phyloP scores from a whole-genome alignment of 192 early-diverging fungal genomes.

The Martensiomyces pterosporus region DNA sequence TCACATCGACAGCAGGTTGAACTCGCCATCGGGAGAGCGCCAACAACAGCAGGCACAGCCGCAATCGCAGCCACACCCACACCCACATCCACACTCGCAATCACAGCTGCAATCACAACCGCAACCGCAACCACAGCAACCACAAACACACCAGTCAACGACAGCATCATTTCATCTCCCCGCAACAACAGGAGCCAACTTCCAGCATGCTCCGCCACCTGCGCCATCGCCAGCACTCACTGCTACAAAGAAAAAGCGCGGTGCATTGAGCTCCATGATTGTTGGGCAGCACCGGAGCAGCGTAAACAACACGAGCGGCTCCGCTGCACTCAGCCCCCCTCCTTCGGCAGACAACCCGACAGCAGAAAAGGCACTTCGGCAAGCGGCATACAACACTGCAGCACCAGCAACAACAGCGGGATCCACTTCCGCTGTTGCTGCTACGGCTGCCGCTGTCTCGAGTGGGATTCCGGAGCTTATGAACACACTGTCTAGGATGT shows the following conservation, averaged over 20 bases:
- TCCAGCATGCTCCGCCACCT: constrained; percentile 37
- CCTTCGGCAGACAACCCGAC: too few relatives aligned
- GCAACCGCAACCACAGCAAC: too few relatives aligned
- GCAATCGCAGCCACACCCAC: too few relatives aligned
- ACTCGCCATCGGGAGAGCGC: not conserved
- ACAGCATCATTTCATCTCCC: not conserved
- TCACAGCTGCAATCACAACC: too few relatives aligned
- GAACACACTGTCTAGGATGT: constrained; percentile 32
- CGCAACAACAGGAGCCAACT: constrained; percentile 2
- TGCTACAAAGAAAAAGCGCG: constrained; percentile 23
- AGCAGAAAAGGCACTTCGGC: too few relatives aligned
- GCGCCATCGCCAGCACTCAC: constrained; percentile 24
- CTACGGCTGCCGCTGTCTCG: constrained; percentile 1
- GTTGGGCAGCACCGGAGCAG: constrained; percentile 11
- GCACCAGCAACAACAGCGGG: too few relatives aligned
- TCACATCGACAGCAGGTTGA: not conserved
- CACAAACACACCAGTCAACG: constrained; percentile 2
- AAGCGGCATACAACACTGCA: too few relatives aligned
- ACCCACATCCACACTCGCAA: too few relatives aligned
- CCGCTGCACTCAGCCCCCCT: not conserved
- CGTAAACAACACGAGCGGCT: not conserved
- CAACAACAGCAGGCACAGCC: constrained; percentile 2
- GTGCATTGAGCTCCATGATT: constrained; percentile 5
- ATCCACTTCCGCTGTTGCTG: not conserved
- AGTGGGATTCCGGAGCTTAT: constrained; percentile 31